These are phyloP conservation scores for Kitagawia praeruptora DNA, from an alignment of 129 eudicot genomes.

Conservation along the genomic window DNA sequence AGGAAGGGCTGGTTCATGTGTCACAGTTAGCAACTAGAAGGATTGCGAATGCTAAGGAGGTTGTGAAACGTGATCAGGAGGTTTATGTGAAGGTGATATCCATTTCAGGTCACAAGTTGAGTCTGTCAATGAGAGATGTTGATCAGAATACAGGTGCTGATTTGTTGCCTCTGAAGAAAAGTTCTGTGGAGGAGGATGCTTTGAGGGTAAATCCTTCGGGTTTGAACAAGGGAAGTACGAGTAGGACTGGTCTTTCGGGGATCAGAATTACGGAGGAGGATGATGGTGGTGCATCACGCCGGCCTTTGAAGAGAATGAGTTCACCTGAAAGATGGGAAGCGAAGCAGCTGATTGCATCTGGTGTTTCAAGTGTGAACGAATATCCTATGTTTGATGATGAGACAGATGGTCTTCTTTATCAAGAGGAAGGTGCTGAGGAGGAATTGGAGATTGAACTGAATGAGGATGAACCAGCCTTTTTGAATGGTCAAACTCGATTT, in stretches of 20 bases:
- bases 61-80: constrained; percentile 78
- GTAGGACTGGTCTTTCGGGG: constrained; percentile 67
- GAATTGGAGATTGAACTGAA: constrained; percentile 84
- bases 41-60: constrained; percentile 54
- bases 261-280: constrained; percentile 58
- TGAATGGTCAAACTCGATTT: constrained; percentile 75
- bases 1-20: constrained; percentile 78
- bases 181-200: constrained; percentile 28
- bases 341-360: constrained; percentile 73
- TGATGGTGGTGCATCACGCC: constrained; percentile 44
- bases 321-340: constrained; percentile 95
- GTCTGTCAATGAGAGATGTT: constrained; percentile 85
- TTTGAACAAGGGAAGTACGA: constrained; percentile 18
- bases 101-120: constrained; percentile 53
- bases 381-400: constrained; percentile 75
- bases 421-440: constrained; percentile 81
- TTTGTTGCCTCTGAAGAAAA: constrained; percentile 68
- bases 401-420: constrained; percentile 64
- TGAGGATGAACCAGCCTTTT: constrained; percentile 78
- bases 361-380: constrained; percentile 70
- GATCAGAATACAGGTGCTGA: constrained; percentile 82
- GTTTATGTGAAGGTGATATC: constrained; percentile 79
- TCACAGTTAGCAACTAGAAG: constrained; percentile 72
- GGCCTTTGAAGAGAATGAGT: constrained; percentile 78
- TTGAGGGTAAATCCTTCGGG: constrained; percentile 45